Evolutionary conservation across 2,329 filamentous ascomycete species (phyloP), one percentile per base, ranked within the genome.

Genomic region (Ascochyta lentis): DNA sequence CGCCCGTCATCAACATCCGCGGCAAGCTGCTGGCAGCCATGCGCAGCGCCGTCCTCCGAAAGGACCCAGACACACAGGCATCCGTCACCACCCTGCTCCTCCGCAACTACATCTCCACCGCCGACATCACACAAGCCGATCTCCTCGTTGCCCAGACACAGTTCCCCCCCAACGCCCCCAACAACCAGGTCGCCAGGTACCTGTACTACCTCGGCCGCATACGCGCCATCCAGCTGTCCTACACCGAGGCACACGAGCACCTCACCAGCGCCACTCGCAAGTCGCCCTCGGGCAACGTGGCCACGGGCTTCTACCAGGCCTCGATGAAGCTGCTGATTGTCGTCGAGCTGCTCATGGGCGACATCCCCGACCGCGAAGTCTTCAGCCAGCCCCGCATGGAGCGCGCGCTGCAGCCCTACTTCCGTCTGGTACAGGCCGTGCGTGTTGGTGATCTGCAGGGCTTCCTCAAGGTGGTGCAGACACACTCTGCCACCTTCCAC

Each of bases 121-220:
- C 95, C 64, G 94, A 98, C 78, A 97, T 99, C 77, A 89, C 90
- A 52, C 95, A 99, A 80, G 95, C 95, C 66, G 95, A 99, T 77
- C 86, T 98, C 35, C 86, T 99, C 54, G 91, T 99, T 60, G 94
- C 92, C 29, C 95, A 99, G 79, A 96, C 95, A 27, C 89, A 95
- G 73, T 98, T 99, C 77, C 95, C 95, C 6, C 85, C 93, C 61
- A 92, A 92, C 70, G 95, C 95, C 4, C 92, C 93, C 63, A 99
- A 97, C 81, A 99, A 97, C 77, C 95, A 99, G 80, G 93, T 99
- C 63, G 96, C 95, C 61, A 88, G 95, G 59, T 99, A 96, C 80
- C 83, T 98, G 55, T 99, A 96, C 84, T 99, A 99, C 77, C 86
- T 99, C 12, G 95, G 95, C 58, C 91, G 94, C 66, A 97, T 98